Evolutionary conservation across 345 rosid genomes (phyloP), one percentile per base, ranked within the genome.

Genomic region (Salix arbutifolia): DNA sequence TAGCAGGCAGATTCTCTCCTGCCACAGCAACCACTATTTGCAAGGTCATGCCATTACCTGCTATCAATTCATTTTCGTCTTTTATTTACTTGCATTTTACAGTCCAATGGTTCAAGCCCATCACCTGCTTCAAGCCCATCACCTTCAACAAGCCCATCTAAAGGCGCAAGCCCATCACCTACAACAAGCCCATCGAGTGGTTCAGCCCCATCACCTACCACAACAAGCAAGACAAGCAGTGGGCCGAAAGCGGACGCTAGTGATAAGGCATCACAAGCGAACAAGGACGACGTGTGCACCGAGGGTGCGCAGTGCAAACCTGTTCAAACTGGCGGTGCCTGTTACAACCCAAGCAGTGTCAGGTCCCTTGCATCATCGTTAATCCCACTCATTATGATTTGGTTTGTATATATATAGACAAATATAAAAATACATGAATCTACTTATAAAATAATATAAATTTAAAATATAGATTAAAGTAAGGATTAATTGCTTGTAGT

Each of bases 261-360:
- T 13, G 85, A 88, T 40, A 78, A 79, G 38, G 87, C 86, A 52
- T 74, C 90, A 53, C 93, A 92, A 84, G 81, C 78, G 28, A 92
- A 88, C 78, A 74, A 92, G 72, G 86, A 92, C 65, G 90, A 88
- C 65, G 91, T 78, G 4, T 94, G 98, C 83, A 83, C 86, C 48
- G 78, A 86, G 21, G 98, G 97, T 3, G 71, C 89, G 67, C 88
- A 94, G 52, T 94, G 98, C 76, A 80, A 60, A 62, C 92, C 94
- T 3, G 86, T 94, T 40, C 93, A 92, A 85, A 82, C 90, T 2
- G 93, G 93, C 0, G 97, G 98, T 17, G 42, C 86, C 0, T 91
- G 98, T 84, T 90, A 81, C 70, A 83, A 84, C 46, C 93, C 94
- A 10, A 79, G 74, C 75, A 90, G 75, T 38, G 16, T 91, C 48